Evolutionary conservation across 2,329 filamentous ascomycete genomes (phyloP).

Genomic region (Xylariaceae sp.): DNA sequence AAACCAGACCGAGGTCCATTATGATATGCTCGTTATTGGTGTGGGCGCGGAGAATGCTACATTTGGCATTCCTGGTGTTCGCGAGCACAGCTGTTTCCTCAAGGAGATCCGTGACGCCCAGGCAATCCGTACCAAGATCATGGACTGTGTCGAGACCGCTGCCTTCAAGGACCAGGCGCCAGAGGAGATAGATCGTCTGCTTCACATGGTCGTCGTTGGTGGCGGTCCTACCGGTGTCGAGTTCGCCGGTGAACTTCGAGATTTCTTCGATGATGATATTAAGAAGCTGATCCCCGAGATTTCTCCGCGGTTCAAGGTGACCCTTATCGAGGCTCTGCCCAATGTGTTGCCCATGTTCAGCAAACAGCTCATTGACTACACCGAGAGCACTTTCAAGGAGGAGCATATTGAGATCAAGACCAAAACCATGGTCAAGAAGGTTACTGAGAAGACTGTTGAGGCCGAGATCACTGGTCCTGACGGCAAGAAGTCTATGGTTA

Average conservation of each 20-base stretch:
- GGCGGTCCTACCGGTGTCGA: conserved; percentile 97
- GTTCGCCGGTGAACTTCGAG: conserved; percentile 96
- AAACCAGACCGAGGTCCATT: conserved; percentile 84
- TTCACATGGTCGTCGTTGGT: conserved; percentile 96
- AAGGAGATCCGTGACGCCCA: conserved; percentile 98
- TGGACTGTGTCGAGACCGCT: conserved; percentile 98
- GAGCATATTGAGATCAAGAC: conserved; percentile 97
- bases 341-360: conserved; percentile 98
- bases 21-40: conserved; percentile 97
- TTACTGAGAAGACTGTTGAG: conserved; percentile 90
- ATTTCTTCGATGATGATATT: conserved; percentile 98
- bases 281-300: conserved; percentile 98
- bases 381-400: conserved; percentile 98
- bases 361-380: conserved; percentile 99
- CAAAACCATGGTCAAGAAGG: conserved; percentile 98
- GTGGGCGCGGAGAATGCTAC: conserved; percentile 98
- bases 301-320: conserved; percentile 92
- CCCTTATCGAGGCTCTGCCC: conserved; percentile 93
- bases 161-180: conserved; percentile 94
- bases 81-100: conserved; percentile 94
- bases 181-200: conserved; percentile 87
- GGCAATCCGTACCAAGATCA: conserved; percentile 95
- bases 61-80: conserved; percentile 94
- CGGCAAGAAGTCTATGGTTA: conserved; percentile 78
- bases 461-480: conserved; percentile 81